These are phyloP conservation scores for Xylaria venustula DNA, from an alignment of 495 filamentous ascomycete species.

Conservation along the genomic window DNA sequence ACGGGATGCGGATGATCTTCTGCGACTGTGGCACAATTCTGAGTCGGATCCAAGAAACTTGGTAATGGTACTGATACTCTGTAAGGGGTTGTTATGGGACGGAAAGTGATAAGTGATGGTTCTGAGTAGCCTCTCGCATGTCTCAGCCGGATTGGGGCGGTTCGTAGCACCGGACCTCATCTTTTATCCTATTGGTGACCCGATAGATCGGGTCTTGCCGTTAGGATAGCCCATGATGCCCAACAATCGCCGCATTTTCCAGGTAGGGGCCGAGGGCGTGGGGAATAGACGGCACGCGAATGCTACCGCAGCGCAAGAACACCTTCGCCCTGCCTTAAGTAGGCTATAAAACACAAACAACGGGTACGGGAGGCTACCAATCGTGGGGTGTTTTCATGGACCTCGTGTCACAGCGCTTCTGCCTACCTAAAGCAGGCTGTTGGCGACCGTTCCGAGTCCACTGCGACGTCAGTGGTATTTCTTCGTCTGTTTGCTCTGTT, in stretches of 20 bases:
- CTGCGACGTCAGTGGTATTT: too few species aligned
- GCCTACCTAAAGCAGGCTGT: not conserved
- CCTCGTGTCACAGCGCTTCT: not conserved
- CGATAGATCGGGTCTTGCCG: slow-evolving; percentile 8
- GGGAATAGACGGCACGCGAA: not conserved
- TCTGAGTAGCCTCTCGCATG: not conserved
- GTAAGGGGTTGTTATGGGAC: not conserved
- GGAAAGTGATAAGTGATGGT: not conserved
- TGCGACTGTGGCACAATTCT: not conserved
- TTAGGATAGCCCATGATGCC: slow-evolving; percentile 9
- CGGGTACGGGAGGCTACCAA: not conserved
- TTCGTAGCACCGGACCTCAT: not conserved
- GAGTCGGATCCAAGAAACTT: too few species aligned
- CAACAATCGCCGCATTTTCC: slow-evolving; percentile 1
- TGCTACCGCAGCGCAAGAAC: slow-evolving; percentile 4
- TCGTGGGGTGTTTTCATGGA: not conserved
- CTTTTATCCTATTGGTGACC: slow-evolving; percentile 9
- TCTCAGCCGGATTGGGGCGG: not conserved
- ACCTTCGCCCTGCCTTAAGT: not conserved
- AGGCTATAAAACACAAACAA: not conserved
- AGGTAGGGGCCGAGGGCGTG: not conserved
- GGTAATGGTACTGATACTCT: too few species aligned
- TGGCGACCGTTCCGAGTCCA: not conserved
- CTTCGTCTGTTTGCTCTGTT: too few species aligned
- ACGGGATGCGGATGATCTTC: not conserved